These are phyloP conservation scores for Isoetes taiwanensis DNA, from an alignment of 75 land plant genomes.

Conservation along the genomic window DNA sequence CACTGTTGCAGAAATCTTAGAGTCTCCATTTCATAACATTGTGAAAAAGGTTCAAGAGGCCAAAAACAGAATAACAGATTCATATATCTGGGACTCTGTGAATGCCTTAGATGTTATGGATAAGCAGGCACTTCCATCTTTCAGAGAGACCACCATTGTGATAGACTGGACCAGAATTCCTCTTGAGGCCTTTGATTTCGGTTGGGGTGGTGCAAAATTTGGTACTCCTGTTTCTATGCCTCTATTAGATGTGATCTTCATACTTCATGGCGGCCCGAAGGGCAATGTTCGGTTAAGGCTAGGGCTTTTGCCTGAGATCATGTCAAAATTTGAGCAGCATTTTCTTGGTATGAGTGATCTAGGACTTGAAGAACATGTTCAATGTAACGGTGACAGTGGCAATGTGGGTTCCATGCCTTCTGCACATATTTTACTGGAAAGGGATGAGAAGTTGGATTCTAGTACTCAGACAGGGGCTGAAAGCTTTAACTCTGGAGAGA, in stretches of 20 bases:
- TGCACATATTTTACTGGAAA: too few species aligned
- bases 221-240: not conserved
- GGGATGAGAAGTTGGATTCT: too few species aligned
- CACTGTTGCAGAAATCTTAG: not conserved
- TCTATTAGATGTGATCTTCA: not conserved
- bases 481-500: too few species aligned
- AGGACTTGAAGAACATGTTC: too few species aligned
- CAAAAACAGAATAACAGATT: not conserved
- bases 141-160: conserved; percentile 1
- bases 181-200: not conserved
- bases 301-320: not conserved
- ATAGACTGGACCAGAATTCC: not conserved
- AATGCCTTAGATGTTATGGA: too few species aligned
- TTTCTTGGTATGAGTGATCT: too few species aligned
- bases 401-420: too few species aligned
- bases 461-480: too few species aligned
- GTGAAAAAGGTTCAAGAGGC: not conserved
- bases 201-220: conserved; percentile 1
- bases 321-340: not conserved
- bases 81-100: not conserved
- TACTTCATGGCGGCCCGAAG: not conserved
- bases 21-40: not conserved
- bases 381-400: too few species aligned
- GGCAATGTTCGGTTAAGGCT: not conserved
- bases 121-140: not conserved